Conservation (phyloP, 768 basidiomycete genomes). For the Serendipita indica region DNA sequence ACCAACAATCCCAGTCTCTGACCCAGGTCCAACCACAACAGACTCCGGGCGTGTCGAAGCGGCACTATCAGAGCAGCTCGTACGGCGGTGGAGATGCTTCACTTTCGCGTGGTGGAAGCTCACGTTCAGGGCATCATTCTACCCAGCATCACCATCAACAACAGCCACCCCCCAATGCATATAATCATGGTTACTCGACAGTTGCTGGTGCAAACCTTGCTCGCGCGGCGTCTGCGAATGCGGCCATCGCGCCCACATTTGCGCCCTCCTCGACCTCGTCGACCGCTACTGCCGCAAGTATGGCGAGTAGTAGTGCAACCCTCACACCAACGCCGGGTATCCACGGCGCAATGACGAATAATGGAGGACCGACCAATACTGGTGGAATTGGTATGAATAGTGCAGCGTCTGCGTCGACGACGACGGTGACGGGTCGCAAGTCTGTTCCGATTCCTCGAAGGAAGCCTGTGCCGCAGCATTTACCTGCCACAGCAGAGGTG, state of each 20-base stretch:
- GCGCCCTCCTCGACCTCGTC: conserved; percentile 5
- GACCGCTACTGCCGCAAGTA: background rate
- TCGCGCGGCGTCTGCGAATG: background rate
- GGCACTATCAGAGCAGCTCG: background rate
- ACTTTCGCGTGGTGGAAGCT: background rate
- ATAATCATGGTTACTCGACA: no score
- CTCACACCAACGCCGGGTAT: background rate
- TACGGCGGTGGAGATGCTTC: background rate
- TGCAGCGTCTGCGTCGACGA: no score
- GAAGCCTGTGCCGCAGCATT: conserved; percentile 8
- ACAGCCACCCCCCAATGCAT: background rate
- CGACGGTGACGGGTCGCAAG: background rate
- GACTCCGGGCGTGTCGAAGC: no score
- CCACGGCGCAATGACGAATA: background rate
- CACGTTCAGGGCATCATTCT: background rate
- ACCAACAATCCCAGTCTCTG: background rate
- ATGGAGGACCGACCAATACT: background rate
- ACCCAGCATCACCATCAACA: background rate
- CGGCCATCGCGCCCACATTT: background rate
- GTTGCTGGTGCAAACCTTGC: no score
- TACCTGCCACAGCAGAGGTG: conserved; percentile 3
- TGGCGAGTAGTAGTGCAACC: background rate
- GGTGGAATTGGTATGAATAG: no score
- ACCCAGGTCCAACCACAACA: no score
- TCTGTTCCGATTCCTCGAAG: background rate